A percentile compares a stretch with the other conserved stretches of the same genome.
These are phyloP conservation scores for Beauveria rudraprayagi DNA, from an alignment of 2,329 filamentous ascomycete species.

Conservation along the genomic window DNA sequence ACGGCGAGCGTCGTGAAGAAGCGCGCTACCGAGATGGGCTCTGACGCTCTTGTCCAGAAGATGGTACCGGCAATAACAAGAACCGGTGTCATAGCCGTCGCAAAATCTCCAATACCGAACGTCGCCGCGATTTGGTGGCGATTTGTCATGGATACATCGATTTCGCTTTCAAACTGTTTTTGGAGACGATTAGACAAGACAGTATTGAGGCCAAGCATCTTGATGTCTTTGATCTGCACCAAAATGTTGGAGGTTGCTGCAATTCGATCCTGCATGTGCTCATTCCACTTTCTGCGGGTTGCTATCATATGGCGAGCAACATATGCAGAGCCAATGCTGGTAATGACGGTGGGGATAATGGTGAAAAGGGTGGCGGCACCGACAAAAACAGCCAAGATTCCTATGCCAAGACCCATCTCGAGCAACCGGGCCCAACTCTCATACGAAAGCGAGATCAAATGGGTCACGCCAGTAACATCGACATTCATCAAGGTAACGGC, in stretches of 20 bases:
- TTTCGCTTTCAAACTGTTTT: background rate
- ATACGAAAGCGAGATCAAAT: background rate
- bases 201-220: background rate
- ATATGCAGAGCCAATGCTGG: background rate
- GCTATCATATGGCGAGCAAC: background rate
- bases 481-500: background rate
- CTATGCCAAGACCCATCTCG: background rate
- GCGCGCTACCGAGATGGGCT: background rate
- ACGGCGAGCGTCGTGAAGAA: background rate
- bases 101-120: background rate
- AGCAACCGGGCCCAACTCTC: background rate
- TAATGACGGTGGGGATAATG: background rate
- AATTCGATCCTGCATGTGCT: background rate
- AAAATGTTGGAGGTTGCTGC: constrained; percentile 1
- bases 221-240: constrained; percentile 1
- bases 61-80: background rate
- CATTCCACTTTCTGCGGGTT: background rate
- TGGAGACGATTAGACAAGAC: background rate
- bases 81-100: background rate
- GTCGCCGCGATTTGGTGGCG: background rate
- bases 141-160: background rate
- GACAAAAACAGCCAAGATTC: background rate
- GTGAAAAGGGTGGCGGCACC: background rate
- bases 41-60: background rate
- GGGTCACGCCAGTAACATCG: background rate